phyloP scores from a whole-genome alignment of 2,329 filamentous ascomycete species.

The Beauveria caledonica region DNA sequence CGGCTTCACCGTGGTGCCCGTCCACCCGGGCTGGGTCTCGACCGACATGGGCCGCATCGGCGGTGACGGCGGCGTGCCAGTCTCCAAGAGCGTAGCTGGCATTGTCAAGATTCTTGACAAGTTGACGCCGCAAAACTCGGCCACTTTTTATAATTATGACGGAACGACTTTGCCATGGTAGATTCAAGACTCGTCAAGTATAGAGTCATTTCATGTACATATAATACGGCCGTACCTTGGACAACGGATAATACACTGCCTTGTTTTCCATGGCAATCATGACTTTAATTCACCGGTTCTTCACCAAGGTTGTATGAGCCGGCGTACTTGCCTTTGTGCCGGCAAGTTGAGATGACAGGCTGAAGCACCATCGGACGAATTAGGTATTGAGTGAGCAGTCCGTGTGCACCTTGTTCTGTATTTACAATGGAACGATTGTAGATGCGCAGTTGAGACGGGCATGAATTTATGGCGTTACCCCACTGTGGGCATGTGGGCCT shows the following conservation, averaged over 20 bases:
- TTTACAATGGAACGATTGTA: too few relatives aligned
- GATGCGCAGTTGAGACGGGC: too few relatives aligned
- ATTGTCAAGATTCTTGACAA: slow-evolving; percentile 1
- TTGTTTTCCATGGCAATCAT: not conserved
- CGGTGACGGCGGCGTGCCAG: slow-evolving; percentile 6
- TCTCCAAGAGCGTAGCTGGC: slow-evolving; percentile 5
- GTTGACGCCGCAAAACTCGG: slow-evolving; percentile 9
- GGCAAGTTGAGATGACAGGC: too few relatives aligned
- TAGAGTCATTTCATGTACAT: not conserved
- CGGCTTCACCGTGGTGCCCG: slow-evolving; percentile 11
- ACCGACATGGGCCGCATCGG: slow-evolving; percentile 7
- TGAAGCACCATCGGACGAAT: too few relatives aligned
- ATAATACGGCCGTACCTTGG: not conserved
- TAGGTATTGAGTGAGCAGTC: too few relatives aligned
- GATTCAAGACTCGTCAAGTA: not conserved
- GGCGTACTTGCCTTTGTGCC: too few relatives aligned
- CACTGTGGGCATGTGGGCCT: too few relatives aligned
- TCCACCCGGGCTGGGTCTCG: slow-evolving; percentile 6
- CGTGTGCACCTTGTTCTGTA: too few relatives aligned
- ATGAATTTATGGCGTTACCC: too few relatives aligned
- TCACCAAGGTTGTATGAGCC: too few relatives aligned
- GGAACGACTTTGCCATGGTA: slow-evolving; percentile 9
- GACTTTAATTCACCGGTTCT: not conserved
- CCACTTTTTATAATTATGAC: slow-evolving; percentile 9
- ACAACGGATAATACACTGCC: not conserved